Base-by-base conservation (phyloP, 345 rosid genomes). In the Moricandia moricandioides region DNA sequence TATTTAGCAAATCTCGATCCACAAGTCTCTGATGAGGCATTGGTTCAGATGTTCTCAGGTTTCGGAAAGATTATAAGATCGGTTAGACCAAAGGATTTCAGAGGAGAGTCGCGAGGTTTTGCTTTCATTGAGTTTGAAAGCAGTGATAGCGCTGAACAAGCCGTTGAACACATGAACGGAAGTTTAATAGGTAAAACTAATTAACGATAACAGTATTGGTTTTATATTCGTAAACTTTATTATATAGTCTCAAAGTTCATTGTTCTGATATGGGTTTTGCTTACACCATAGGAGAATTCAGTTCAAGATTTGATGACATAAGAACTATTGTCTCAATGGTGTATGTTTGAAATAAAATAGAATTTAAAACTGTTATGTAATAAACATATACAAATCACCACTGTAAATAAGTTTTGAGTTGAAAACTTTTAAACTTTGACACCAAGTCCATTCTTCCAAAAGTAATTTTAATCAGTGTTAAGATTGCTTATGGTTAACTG, bases 121-220 rank as follows among this genome's bases (percentile, higher is more conserved):
- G 80, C 66, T 63, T 76, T 76, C 75, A 55, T 76, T 21, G 80
- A 63, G 59, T 76, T 63, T 76, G 40, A 70, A 63, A 69, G 5
- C 21, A 33, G 10, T 1, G 39, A 18, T 9, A 56, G 70, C 49
- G 80, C 75, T 40, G 3, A 5, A 76, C 49, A 11, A 62, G 80
- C 80, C 27, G 26, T 40, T 16, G 8, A 43, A 13, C 30, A 63
- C 5, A 63, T 76, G 61, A 64, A 76, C 47, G 71, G 71, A 39
- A 61, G 17, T 57, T 10, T 52, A 29, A 16, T 69, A 62, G 79
- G 79, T 75, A 74, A 49, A 13, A 12, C 10, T 7, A 10, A 10
- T 9, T 9, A 13, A 11, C 60, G 8, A 1, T 24, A 56, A 24
- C 39, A 6, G 63, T 30, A 29, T 58, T 30, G 18, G 34, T 29